A percentile compares a stretch with the other conserved stretches of the same genome.
These are phyloP conservation scores for Diutina neorugosa DNA, from an alignment of 1,139 yeast species.

Conservation along the genomic window DNA sequence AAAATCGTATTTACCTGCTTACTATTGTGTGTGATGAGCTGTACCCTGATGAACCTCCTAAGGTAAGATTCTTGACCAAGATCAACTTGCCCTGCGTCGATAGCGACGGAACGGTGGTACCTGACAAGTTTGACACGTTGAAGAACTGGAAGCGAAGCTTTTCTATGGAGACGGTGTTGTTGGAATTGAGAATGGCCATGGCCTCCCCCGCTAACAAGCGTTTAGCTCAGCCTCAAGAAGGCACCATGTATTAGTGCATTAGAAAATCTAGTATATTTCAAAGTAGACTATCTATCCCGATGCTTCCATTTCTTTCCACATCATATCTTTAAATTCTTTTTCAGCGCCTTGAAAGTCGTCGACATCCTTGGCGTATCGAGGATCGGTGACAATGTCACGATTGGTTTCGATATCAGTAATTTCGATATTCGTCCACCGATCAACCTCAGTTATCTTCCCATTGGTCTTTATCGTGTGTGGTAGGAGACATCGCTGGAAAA, in stretches of 20 bases:
- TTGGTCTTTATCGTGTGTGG: conserved; percentile 13
- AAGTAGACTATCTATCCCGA: neutral
- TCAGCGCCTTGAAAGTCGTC: conserved; percentile 28
- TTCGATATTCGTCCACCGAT: conserved; percentile 32
- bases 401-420: conserved; percentile 29
- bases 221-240: conserved; percentile 86
- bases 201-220: conserved; percentile 75
- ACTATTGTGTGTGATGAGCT: conserved; percentile 69
- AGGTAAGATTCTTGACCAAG: conserved; percentile 65
- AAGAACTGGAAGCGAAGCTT: conserved; percentile 78
- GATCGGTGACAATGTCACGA: conserved; percentile 12
- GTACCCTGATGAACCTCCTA: conserved; percentile 87
- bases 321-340: conserved; percentile 21
- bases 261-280: neutral
- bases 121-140: conserved; percentile 54
- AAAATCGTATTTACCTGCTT: conserved; percentile 82
- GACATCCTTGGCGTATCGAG: conserved; percentile 17
- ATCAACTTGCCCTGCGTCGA: conserved; percentile 88
- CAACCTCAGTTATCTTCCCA: conserved; percentile 16
- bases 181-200: conserved; percentile 80
- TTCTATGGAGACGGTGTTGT: conserved; percentile 83
- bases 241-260: conserved; percentile 41
- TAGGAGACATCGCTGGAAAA: conserved; percentile 37
- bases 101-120: conserved; percentile 52
- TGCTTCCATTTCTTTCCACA: conserved; percentile 15